Conservation (phyloP, 164 flowering plant genomes). For the Umbellularia californica region DNA sequence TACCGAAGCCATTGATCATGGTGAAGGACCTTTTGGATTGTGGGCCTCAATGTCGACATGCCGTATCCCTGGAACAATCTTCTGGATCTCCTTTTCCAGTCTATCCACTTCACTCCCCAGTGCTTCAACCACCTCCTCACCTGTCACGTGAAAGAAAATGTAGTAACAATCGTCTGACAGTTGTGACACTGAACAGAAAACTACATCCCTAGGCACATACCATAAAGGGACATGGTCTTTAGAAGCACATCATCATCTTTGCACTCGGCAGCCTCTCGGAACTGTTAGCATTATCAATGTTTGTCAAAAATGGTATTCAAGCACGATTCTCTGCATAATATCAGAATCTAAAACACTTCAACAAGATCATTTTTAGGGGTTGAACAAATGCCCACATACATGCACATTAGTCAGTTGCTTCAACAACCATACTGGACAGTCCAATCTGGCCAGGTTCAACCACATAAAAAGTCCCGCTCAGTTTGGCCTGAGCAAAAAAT, state of each 20-base stretch:
- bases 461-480: too few relatives aligned
- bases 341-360: neutral
- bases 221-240: conserved; percentile 82
- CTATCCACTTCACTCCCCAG: conserved; percentile 98
- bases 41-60: conserved; percentile 91
- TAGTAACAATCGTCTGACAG: neutral
- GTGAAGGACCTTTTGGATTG: conserved; percentile 41
- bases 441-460: too few relatives aligned
- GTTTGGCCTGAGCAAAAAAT: too few relatives aligned
- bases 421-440: too few relatives aligned
- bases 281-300: conserved; percentile 35
- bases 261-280: conserved; percentile 69
- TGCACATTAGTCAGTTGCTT: neutral
- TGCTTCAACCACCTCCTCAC: conserved; percentile 94
- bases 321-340: neutral
- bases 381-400: neutral
- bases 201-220: conserved; percentile 33
- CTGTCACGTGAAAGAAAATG: conserved; percentile 28
- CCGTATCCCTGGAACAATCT: conserved; percentile 84
- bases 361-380: neutral
- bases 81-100: conserved; percentile 86
- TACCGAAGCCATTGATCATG: conserved; percentile 14
- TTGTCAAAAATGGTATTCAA: conserved; percentile 4
- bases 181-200: neutral
- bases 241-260: conserved; percentile 59